These are phyloP conservation scores for Rhazya stricta DNA, from an alignment of 257 asterid species.

Conservation along the genomic window DNA sequence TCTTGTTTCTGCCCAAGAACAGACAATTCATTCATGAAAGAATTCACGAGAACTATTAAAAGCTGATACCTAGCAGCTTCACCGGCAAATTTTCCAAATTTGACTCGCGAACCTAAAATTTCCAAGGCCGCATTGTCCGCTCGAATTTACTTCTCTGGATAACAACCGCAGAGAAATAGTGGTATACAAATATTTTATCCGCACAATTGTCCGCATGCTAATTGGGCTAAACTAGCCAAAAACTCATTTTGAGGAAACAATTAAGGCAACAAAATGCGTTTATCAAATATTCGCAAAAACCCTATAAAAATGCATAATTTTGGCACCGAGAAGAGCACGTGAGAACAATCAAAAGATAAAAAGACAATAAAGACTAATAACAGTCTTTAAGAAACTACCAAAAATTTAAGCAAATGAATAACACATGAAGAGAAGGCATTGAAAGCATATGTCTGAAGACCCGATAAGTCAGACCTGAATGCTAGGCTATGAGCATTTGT, in stretches of 20 bases:
- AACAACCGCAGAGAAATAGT: background rate
- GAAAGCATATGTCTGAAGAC: background rate
- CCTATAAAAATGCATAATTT: background rate
- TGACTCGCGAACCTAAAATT: background rate
- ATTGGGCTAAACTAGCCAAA: background rate
- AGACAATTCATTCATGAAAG: background rate
- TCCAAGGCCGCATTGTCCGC: background rate
- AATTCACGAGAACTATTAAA: background rate
- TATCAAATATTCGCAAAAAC: background rate
- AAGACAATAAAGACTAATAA: background rate
- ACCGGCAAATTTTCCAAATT: background rate
- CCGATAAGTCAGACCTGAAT: conserved; percentile 53
- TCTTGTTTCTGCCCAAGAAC: background rate
- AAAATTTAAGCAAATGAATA: background rate
- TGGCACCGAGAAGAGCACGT: background rate
- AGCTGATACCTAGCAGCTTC: background rate
- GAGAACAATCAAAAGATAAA: background rate
- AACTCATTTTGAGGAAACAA: background rate
- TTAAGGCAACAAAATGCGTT: background rate
- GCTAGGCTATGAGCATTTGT: conserved; percentile 72
- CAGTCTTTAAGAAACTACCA: too few relatives aligned
- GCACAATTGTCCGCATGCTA: background rate
- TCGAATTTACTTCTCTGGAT: background rate
- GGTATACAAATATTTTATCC: background rate
- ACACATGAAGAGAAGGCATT: background rate